Evolutionary conservation across 495 filamentous ascomycete genomes (phyloP).

Genomic region (Podospora fimiseda): DNA sequence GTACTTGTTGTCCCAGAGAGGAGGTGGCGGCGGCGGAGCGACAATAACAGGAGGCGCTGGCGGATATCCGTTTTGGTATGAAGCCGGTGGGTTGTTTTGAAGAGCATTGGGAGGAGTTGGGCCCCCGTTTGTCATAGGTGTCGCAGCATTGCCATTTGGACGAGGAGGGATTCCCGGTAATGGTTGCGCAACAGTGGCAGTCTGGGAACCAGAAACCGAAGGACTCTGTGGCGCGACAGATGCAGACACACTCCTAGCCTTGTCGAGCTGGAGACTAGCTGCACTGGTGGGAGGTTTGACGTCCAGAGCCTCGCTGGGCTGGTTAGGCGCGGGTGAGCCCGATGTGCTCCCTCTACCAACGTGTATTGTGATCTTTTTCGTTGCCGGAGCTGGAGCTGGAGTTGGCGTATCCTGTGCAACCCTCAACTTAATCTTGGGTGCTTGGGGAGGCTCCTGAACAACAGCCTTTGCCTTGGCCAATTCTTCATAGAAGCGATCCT

Average conservation of each 20-base stretch:
- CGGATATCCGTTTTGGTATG: slow-evolving; percentile 23
- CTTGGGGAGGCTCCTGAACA: slow-evolving; percentile 55
- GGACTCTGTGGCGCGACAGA: slow-evolving; percentile 45
- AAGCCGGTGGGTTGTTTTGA: slow-evolving; percentile 25
- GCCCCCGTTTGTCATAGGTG: slow-evolving; percentile 11
- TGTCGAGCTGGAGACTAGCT: slow-evolving; percentile 31
- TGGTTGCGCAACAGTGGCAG: slow-evolving; percentile 34
- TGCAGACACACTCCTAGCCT: slow-evolving; percentile 39
- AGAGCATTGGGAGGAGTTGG: not conserved
- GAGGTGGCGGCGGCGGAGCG: slow-evolving; percentile 14
- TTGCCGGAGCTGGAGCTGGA: slow-evolving; percentile 20
- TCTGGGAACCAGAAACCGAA: slow-evolving; percentile 35
- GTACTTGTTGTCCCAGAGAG: slow-evolving; percentile 19
- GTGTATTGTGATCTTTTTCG: slow-evolving; percentile 51
- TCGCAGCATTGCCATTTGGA: slow-evolving; percentile 33
- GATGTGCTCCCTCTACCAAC: slow-evolving; percentile 45
- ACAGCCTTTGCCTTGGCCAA: slow-evolving; percentile 61
- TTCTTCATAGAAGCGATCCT: slow-evolving; percentile 59
- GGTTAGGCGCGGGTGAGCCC: slow-evolving; percentile 49
- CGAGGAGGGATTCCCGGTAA: slow-evolving; percentile 27
- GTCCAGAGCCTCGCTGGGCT: slow-evolving; percentile 28
- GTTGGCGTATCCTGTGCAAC: slow-evolving; percentile 39
- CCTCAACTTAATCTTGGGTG: slow-evolving; percentile 70
- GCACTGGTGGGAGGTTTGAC: slow-evolving; percentile 18
- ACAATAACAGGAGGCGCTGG: not conserved